A percentile compares a stretch with the other conserved stretches of the same genome.
These are phyloP conservation scores for Spergularia bocconei DNA, from an alignment of 148 eudicot species.

Conservation along the genomic window DNA sequence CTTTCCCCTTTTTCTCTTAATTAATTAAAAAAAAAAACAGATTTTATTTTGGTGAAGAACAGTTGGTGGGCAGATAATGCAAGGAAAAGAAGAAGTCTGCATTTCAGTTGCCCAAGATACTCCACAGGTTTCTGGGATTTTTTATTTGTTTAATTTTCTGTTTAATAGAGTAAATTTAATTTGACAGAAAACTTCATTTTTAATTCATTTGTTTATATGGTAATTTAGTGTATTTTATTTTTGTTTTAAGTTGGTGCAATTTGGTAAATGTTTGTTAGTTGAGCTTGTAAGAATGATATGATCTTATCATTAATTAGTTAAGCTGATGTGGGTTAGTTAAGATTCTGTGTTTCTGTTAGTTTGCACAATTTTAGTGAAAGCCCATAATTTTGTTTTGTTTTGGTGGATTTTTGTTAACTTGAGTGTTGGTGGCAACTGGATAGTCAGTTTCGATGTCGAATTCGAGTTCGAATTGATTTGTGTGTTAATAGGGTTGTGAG, in stretches of 20 bases:
- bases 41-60: background rate
- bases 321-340: too few species aligned
- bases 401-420: background rate
- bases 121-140: slow-evolving; percentile 1
- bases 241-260: background rate
- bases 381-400: background rate
- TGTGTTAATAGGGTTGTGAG: too few species aligned
- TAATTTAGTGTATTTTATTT: background rate
- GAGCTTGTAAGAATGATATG: too few species aligned
- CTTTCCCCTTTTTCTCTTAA: background rate
- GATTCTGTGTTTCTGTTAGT: too few species aligned
- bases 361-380: background rate
- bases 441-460: background rate
- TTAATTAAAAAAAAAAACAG: background rate
- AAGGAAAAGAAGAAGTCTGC: slow-evolving; percentile 8
- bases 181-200: too few species aligned
- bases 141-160: too few species aligned
- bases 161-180: too few species aligned
- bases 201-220: background rate
- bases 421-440: background rate
- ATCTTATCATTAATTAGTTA: too few species aligned
- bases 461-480: background rate
- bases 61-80: background rate
- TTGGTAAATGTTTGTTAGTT: too few species aligned
- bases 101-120: slow-evolving; percentile 11